Evolutionary conservation across 768 basidiomycete genomes (phyloP).

Genomic region (Melanogaster broomeanus): DNA sequence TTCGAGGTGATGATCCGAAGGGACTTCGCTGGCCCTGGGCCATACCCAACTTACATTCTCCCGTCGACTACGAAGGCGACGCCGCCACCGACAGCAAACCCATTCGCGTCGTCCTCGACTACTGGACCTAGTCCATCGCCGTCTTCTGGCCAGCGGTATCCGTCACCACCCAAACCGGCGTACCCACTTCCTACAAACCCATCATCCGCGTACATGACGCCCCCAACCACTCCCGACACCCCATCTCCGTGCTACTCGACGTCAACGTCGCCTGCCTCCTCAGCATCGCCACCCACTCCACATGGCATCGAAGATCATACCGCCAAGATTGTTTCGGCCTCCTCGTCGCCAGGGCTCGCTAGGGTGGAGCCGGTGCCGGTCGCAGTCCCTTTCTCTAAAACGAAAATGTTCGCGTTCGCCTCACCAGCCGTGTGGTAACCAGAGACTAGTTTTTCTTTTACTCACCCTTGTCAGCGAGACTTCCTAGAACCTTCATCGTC

Average conservation of each 20-base stretch:
- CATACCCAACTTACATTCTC: conserved; percentile 65
- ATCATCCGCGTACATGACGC: conserved; percentile 21
- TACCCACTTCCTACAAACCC: conserved; percentile 18
- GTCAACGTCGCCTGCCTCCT: conserved; percentile 60
- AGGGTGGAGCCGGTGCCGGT: conserved; percentile 24
- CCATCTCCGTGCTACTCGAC: conserved; percentile 53
- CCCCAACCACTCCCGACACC: conserved; percentile 49
- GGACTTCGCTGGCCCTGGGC: conserved; percentile 58
- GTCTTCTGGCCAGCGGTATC: conserved; percentile 30
- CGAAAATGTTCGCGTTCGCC: conserved; percentile 67
- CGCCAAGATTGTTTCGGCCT: conserved; percentile 48
- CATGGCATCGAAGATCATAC: conserved; percentile 50
- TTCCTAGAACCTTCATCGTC: conserved; percentile 25
- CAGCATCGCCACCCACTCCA: conserved; percentile 63
- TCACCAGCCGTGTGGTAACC: conserved; percentile 61
- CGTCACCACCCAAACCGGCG: conserved; percentile 33
- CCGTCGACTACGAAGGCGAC: conserved; percentile 64
- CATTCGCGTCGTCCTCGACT: conserved; percentile 34
- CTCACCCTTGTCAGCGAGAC: conserved; percentile 21
- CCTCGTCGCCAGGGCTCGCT: conserved; percentile 33
- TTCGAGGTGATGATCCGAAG: conserved; percentile 62
- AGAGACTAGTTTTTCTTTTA: conserved; percentile 21
- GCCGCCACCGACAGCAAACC: conserved; percentile 33
- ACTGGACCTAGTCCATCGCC: conserved; percentile 27
- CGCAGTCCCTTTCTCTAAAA: conserved; percentile 44